Evolutionary conservation across 2,329 filamentous ascomycete genomes (phyloP).

Genomic region (Amauroascus niger): DNA sequence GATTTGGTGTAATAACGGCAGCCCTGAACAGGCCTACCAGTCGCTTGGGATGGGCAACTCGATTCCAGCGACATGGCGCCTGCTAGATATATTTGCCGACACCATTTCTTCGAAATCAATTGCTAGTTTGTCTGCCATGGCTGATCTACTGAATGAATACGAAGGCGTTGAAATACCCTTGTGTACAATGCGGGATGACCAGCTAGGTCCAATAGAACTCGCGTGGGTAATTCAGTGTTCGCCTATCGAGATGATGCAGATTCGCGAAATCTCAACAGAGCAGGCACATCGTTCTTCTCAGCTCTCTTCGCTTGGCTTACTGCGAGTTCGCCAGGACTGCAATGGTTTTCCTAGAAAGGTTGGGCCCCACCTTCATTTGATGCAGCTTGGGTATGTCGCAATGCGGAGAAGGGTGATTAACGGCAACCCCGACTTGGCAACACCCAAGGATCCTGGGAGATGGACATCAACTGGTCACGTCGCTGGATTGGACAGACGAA

Average conservation of each 20-base stretch:
- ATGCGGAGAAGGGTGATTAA: constrained; percentile 14
- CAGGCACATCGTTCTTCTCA: constrained; percentile 16
- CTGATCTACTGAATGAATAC: constrained; percentile 28
- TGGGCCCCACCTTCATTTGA: constrained; percentile 24
- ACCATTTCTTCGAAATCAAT: constrained; percentile 24
- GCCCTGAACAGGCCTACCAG: neutral
- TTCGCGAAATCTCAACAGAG: constrained; percentile 10
- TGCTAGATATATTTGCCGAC: constrained; percentile 17
- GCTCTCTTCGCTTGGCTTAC: constrained; percentile 26
- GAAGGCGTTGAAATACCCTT: constrained; percentile 25
- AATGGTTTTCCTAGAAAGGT: constrained; percentile 19
- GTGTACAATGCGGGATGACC: neutral
- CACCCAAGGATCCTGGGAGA: constrained; percentile 6
- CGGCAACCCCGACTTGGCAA: neutral
- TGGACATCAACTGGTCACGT: constrained; percentile 31
- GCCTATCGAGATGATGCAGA: constrained; percentile 26
- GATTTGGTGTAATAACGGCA: constrained; percentile 10
- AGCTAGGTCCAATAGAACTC: constrained; percentile 19
- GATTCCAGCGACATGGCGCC: neutral
- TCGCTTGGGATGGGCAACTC: neutral
- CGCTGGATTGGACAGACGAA: constrained; percentile 29
- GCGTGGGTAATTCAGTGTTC: constrained; percentile 29
- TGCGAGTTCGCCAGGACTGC: constrained; percentile 23
- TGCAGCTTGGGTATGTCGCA: constrained; percentile 32
- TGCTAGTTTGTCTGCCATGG: constrained; percentile 22